Base-by-base conservation (phyloP, 768 basidiomycete species). In the Boletellus ananiceps region DNA sequence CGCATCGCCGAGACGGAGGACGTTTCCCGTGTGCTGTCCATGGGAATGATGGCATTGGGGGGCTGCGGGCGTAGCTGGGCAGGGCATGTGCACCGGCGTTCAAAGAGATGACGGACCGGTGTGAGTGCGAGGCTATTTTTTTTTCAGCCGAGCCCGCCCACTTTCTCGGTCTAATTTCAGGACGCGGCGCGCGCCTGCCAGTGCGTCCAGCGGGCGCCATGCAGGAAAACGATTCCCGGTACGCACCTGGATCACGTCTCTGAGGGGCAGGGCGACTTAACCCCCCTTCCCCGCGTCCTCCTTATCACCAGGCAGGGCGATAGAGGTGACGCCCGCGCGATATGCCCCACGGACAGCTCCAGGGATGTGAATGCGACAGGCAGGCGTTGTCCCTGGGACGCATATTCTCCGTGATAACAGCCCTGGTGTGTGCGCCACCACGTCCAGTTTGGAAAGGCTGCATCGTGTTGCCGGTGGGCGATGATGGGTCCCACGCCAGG, bases 141-240 rank as follows among this genome's bases (percentile, higher is more conserved):
- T 74, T 84, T 19, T 85, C 87, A 0, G 86, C 82, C 6, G 83
- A 88, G 57, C 88, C 84, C 9, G 85, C 85, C 16, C 73, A 18
- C 32, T 84, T 70, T n/a, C 68, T 62, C 0, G 83, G 76, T 1
- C 70, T 55, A 61, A 86, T 81, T 5, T 78, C 76, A 29, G 84
- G 68, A 8, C 62, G 27, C 90, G 80, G 63, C 86, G 83, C 41
- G 73, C 67, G 64, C 82, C 81, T 3, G 82, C 76, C 14, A 86
- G 58, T 3, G 78, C 78, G 62, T 88, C 87, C 12, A 88, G 63
- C 89, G 69, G 13, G 84, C 82, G 29, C 29, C 29, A 29, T 0
- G 84, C 73, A 6, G 88, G 86, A 73, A 88, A 88, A 8, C 82
- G 78, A 52, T 81, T 71, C 3, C 69, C 41, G 78, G 72, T 4